These are phyloP conservation scores for Hordeum marinum DNA, from an alignment of 176 grass and related monocot genomes.

Conservation along the genomic window DNA sequence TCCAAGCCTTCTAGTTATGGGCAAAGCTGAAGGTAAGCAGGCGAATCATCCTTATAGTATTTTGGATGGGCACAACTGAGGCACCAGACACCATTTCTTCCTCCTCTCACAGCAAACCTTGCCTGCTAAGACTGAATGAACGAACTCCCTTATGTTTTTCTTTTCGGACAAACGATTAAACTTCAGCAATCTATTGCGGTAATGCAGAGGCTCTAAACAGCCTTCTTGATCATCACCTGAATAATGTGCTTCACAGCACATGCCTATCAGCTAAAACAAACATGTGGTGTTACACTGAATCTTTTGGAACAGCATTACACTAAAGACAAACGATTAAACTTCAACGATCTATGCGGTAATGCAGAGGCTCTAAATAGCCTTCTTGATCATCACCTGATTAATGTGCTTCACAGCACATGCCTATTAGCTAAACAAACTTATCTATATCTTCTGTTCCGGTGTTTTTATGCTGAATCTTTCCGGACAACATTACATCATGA, in stretches of 20 bases:
- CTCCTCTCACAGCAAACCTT: background rate
- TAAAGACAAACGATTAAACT: background rate
- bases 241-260: background rate
- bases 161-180: background rate
- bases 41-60: background rate
- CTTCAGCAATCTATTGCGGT: background rate
- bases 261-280: too few relatives aligned
- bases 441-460: constrained; percentile 12
- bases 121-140: background rate
- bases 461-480: constrained; percentile 3
- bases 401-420: constrained; percentile 17
- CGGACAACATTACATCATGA: background rate
- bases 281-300: too few relatives aligned
- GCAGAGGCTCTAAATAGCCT: constrained; percentile 1
- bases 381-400: constrained; percentile 13
- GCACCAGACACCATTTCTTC: background rate
- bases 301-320: too few relatives aligned
- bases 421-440: constrained; percentile 22
- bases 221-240: constrained; percentile 21
- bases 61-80: background rate
- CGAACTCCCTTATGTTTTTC: background rate
- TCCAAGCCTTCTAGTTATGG: too few relatives aligned
- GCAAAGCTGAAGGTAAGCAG: background rate
- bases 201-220: background rate
- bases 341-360: background rate